Conservation (phyloP, 2,329 filamentous ascomycete species). For the Fusarium irregulare region DNA sequence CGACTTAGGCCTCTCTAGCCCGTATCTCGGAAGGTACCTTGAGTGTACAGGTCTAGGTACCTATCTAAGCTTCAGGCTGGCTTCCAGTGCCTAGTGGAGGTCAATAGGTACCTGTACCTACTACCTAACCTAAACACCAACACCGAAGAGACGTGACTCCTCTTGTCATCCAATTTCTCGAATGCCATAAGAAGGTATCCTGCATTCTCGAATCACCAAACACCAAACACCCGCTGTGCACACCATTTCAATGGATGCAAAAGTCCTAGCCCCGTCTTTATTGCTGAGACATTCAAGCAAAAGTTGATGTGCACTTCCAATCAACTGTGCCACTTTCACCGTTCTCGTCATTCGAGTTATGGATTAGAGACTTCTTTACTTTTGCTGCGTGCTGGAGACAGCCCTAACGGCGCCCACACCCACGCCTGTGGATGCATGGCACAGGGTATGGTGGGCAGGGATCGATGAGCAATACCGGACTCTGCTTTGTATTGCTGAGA, state of each 20-base stretch:
- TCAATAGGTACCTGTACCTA: not conserved
- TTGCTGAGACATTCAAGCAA: slow-evolving; percentile 19
- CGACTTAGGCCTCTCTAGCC: slow-evolving; percentile 15
- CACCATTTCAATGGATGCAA: slow-evolving; percentile 11
- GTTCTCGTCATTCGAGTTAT: slow-evolving; percentile 36
- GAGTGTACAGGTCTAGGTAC: not conserved
- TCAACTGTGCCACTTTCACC: slow-evolving; percentile 44
- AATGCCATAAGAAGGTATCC: slow-evolving; percentile 1
- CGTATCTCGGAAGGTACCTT: not conserved
- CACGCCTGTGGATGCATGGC: slow-evolving; percentile 40
- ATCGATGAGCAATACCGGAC: slow-evolving; percentile 30
- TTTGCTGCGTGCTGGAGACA: slow-evolving; percentile 33
- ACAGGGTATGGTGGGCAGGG: slow-evolving; percentile 40
- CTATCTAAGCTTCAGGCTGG: not conserved
- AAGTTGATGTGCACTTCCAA: slow-evolving; percentile 33
- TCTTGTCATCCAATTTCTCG: slow-evolving; percentile 24
- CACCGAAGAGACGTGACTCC: not conserved
- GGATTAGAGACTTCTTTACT: slow-evolving; percentile 17
- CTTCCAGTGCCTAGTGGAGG: not conserved
- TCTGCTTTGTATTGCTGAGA: slow-evolving; percentile 29
- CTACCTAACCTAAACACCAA: slow-evolving; percentile 4
- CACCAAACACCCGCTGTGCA: slow-evolving; percentile 6
- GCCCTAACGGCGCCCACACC: slow-evolving; percentile 46
- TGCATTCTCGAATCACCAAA: slow-evolving; percentile 3
- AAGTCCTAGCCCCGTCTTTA: slow-evolving; percentile 25